These are phyloP conservation scores for Aspergillus sp. DNA, from an alignment of 2,329 filamentous ascomycete genomes.

Conservation along the genomic window DNA sequence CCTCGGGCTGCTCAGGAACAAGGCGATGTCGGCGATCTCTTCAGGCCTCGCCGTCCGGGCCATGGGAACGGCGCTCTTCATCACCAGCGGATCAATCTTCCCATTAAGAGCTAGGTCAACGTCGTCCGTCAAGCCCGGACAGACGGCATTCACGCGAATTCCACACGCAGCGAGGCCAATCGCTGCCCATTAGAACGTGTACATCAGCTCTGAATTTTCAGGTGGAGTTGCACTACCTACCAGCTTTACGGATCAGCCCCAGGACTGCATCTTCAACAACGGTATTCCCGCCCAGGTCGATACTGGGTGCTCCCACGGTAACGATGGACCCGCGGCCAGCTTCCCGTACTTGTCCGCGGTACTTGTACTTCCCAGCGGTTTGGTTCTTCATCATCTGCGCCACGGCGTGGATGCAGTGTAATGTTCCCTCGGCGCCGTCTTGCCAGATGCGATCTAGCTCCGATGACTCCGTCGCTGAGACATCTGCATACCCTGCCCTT, in stretches of 20 bases:
- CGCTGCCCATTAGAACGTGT: constrained; percentile 12
- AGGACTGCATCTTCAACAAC: constrained; percentile 46
- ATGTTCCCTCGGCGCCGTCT: constrained; percentile 40
- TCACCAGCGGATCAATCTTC: constrained; percentile 3
- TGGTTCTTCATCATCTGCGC: constrained; percentile 16
- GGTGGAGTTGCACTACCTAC: constrained; percentile 13
- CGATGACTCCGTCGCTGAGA: neutral
- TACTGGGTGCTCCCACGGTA: constrained; percentile 38
- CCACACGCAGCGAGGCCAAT: constrained; percentile 26
- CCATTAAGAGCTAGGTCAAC: neutral
- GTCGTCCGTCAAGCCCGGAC: constrained; percentile 30
- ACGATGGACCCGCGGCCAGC: constrained; percentile 35
- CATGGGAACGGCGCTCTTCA: constrained; percentile 16
- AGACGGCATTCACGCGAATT: constrained; percentile 35
- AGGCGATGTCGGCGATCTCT: constrained; percentile 13
- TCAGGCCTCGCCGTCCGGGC: constrained; percentile 28
- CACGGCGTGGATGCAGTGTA: constrained; percentile 39
- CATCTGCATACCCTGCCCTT: constrained; percentile 10
- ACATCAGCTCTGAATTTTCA: constrained; percentile 9
- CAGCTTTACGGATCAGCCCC: constrained; percentile 42
- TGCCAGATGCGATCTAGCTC: constrained; percentile 31
- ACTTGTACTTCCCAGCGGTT: constrained; percentile 36
- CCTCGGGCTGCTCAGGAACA: constrained; percentile 9
- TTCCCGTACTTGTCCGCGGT: constrained; percentile 22
- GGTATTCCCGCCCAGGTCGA: constrained; percentile 23